Percentiles rank a stretch among this genome's conserved stretches.
phyloP scores from a whole-genome alignment of 2,329 filamentous ascomycete species.

The Fusarium buxicola region DNA sequence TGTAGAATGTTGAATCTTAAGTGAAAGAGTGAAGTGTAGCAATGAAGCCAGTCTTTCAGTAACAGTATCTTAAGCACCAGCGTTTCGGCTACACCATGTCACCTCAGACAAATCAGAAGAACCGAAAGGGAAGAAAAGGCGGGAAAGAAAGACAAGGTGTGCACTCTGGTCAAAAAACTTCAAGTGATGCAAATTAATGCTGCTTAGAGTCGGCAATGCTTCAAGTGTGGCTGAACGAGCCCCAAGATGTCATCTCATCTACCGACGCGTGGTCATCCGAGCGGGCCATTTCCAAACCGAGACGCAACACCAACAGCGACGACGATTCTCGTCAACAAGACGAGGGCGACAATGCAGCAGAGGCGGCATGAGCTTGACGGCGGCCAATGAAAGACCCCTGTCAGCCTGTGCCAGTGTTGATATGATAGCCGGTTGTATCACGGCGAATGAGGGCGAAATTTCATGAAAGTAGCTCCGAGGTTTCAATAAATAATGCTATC shows the following conservation, averaged over 20 bases:
- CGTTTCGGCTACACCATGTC: not conserved
- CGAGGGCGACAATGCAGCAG: not conserved
- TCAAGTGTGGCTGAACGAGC: slow-evolving; percentile 1
- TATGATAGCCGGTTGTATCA: no score
- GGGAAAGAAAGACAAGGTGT: not conserved
- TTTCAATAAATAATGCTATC: not conserved
- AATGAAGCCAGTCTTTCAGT: not conserved
- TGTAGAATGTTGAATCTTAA: not conserved
- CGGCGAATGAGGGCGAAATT: no score
- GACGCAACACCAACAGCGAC: not conserved
- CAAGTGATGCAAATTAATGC: accelerated
- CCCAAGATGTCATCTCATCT: not conserved
- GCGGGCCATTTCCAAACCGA: not conserved
- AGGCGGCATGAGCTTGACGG: not conserved
- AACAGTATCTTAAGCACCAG: not conserved
- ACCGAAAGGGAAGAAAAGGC: not conserved
- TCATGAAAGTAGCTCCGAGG: no score
- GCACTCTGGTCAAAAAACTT: accelerated
- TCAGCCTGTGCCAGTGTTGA: not conserved
- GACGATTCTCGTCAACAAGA: accelerated
- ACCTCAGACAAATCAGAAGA: not conserved
- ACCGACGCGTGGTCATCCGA: slow-evolving; percentile 6
- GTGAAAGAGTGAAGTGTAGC: not conserved
- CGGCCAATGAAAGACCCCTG: not conserved
- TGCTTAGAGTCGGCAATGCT: not conserved